Conservation (phyloP, 148 eudicot species). For the Hydrangea macrophylla region DNA sequence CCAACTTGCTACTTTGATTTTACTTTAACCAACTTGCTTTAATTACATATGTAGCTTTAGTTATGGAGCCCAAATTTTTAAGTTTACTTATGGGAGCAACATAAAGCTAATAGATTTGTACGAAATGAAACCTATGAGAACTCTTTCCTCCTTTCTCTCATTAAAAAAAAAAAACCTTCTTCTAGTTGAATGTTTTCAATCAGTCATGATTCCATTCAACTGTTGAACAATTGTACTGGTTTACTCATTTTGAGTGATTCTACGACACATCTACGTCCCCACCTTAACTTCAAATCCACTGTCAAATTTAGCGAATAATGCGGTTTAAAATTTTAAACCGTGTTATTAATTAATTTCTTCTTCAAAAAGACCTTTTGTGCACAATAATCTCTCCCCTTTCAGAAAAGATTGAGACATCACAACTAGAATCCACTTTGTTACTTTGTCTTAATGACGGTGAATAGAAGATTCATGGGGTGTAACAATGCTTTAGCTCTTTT, state of each 20-base stretch:
- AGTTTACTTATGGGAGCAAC: neutral
- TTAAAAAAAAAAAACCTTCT: too few species aligned
- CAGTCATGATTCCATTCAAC: neutral
- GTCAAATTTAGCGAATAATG: neutral
- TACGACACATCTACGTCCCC: neutral
- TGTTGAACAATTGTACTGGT: neutral
- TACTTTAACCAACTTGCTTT: too few species aligned
- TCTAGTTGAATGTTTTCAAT: neutral
- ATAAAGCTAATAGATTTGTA: constrained; percentile 1
- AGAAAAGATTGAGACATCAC: neutral
- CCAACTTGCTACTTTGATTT: neutral
- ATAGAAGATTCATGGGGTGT: neutral
- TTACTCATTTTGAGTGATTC: neutral
- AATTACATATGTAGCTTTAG: too few species aligned
- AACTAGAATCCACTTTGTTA: neutral
- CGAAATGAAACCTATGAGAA: neutral
- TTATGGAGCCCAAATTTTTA: too few species aligned
- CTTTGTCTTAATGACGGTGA: neutral
- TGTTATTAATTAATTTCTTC: too few species aligned
- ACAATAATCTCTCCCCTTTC: neutral
- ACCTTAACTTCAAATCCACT: neutral
- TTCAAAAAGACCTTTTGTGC: neutral
- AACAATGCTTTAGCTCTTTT: constrained; percentile 11
- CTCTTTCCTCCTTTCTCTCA: neutral
- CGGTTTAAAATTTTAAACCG: neutral